phyloP scores from a whole-genome alignment of 75 land plant species.

The Azolla pinnata region DNA sequence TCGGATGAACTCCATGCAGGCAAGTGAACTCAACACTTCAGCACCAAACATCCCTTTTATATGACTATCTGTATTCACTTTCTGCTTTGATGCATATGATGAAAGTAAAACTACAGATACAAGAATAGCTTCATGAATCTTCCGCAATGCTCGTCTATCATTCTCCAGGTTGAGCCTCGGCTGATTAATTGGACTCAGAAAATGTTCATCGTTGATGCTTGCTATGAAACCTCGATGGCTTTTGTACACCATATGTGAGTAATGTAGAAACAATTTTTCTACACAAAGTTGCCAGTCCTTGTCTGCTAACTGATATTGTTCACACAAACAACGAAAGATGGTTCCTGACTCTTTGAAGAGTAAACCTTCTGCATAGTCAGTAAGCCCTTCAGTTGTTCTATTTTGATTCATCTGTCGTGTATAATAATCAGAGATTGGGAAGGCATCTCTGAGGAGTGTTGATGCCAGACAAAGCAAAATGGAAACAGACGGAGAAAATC shows the following conservation, averaged over 20 bases:
- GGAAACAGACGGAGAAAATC: constrained; percentile 21
- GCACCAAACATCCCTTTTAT: constrained; percentile 33
- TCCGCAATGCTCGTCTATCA: constrained; percentile 33
- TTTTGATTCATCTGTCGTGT: constrained; percentile 4
- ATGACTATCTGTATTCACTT: constrained; percentile 18
- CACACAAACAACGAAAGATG: constrained; percentile 52
- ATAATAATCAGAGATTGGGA: constrained; percentile 44
- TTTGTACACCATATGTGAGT: constrained; percentile 40
- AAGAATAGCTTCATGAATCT: constrained; percentile 66
- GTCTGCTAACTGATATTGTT: constrained; percentile 46
- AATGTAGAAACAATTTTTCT: constrained; percentile 47
- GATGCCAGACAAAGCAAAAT: constrained; percentile 35
- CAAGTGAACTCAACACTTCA: constrained; percentile 49
- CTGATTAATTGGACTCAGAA: background rate
- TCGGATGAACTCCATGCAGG: constrained; percentile 75
- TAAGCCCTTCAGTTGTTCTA: constrained; percentile 8
- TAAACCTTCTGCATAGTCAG: constrained; percentile 31
- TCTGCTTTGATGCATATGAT: constrained; percentile 42
- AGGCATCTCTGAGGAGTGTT: constrained; percentile 46
- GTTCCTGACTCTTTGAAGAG: constrained; percentile 74
- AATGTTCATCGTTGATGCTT: constrained; percentile 3
- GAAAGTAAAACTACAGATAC: constrained; percentile 78
- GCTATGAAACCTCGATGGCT: constrained; percentile 31
- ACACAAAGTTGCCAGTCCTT: constrained; percentile 33
- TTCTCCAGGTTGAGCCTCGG: too few species aligned